phyloP scores from a whole-genome alignment of 495 filamentous ascomycete species.

The Tuber calosporum region DNA sequence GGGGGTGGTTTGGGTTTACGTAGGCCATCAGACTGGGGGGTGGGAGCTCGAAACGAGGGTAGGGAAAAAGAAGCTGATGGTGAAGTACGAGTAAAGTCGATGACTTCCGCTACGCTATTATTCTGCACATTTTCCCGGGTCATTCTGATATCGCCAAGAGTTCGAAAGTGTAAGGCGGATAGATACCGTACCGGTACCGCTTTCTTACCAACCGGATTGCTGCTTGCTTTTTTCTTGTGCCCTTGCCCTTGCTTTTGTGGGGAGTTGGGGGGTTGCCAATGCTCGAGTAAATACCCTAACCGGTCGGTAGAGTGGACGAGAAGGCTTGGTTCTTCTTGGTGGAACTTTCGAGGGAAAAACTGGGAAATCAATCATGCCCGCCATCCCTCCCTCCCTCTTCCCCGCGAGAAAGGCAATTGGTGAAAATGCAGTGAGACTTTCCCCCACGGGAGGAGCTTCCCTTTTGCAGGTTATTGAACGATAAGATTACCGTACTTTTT shows the following conservation, averaged over 20 bases:
- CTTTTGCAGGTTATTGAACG: constrained; percentile 16
- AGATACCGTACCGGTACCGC: background rate
- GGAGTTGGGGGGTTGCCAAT: background rate
- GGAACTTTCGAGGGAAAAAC: background rate
- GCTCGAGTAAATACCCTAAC: background rate
- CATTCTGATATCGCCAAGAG: background rate
- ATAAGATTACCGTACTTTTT: constrained; percentile 21
- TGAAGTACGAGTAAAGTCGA: background rate
- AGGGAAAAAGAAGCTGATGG: background rate
- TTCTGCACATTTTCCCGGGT: background rate
- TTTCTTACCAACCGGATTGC: background rate
- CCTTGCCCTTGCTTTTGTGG: background rate
- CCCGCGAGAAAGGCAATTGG: background rate
- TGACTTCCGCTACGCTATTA: no score
- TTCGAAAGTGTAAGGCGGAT: background rate
- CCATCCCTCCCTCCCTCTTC: background rate
- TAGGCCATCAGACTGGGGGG: background rate
- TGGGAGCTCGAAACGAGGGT: background rate
- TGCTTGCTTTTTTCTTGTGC: background rate
- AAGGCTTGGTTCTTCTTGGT: constrained; percentile 4
- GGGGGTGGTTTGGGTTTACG: background rate
- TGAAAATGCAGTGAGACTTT: constrained; percentile 25
- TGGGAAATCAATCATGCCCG: background rate
- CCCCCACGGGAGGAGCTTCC: constrained; percentile 24
- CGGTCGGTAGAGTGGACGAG: background rate